A percentile compares a stretch with the other conserved stretches of the same genome.
Conservation (phyloP, 2,329 filamentous ascomycete genomes). For the Ilyonectria robusta region DNA sequence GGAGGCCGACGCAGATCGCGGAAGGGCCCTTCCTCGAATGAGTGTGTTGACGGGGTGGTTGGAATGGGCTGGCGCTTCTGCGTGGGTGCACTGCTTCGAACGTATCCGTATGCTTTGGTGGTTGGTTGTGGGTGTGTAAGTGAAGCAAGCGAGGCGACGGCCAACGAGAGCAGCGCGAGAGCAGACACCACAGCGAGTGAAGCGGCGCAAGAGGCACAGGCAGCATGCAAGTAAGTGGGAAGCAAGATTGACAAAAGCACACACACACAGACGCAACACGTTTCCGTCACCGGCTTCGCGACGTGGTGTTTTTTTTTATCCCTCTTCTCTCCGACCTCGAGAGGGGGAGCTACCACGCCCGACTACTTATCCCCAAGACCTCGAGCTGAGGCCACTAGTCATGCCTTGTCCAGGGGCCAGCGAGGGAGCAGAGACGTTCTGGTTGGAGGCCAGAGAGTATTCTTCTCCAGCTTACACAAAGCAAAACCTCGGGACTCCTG, state of each 20-base stretch:
- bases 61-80: not conserved
- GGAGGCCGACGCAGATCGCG: not conserved
- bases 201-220: not conserved
- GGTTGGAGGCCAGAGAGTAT: not conserved
- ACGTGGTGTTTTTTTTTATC: not conserved
- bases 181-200: not conserved
- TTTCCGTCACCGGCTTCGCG: not conserved
- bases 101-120: not conserved
- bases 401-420: slow-evolving; percentile 17
- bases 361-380: not conserved
- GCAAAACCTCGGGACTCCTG: not conserved
- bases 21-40: not conserved
- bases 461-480: not conserved
- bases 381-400: slow-evolving; percentile 7
- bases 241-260: not conserved
- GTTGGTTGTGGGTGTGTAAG: not conserved
- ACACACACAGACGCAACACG: not conserved
- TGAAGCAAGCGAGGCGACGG: slow-evolving; percentile 1
- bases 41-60: not conserved
- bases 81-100: not conserved
- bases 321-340: not conserved
- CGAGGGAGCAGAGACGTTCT: not conserved
- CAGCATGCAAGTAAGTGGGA: not conserved
- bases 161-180: not conserved
- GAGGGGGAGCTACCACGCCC: not conserved